Base-by-base conservation (phyloP, 805 yeast genomes). In the Nakazawaea ernobii region DNA sequence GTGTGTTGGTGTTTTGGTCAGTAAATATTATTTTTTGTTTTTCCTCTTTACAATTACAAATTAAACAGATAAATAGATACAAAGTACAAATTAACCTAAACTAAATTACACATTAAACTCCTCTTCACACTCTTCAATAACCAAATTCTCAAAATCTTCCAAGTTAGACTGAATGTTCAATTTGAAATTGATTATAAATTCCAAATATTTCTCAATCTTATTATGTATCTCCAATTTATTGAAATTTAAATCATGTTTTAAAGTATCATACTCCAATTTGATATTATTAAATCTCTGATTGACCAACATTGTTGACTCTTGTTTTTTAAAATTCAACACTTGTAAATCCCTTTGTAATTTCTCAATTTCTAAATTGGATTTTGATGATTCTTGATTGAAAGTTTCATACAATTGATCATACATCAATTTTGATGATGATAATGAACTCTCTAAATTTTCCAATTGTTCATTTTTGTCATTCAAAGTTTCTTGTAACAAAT, bases 351-450 rank as follows among this genome's bases (percentile, higher is more conserved):
- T 70, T 52, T 82, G 86, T 46, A 80, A 61, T 57, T 75, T 74
- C 59, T 84, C 91, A 44, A 81, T 74, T 58, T 84, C 85, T n/a
- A 82, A 75, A 45, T 77, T 74, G 49, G 79, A 75, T 35, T 77
- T 65, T 33, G 74, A 68, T 27, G 74, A 65, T 52, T 80, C 80
- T 53, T 77, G 67, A 39, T 71, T 66, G 79, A 76, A 73, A 39
- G 74, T 68, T 53, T 77, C 82, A 55, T 74, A 74, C 9, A 78
- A 64, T 45, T 77, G 79, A 41, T 82, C 86, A 50, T 76, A 78
- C 29, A 70, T 71, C 17, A 74, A 65, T 55, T 79, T 80, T 27
- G 69, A 63, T 17, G 76, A 39, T 0, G 79, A 66, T 32, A 85
- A 67, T 48, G 72, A 72, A 8, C 81, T 77, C 53, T 83, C 84